Conservation (phyloP, 2,329 filamentous ascomycete genomes). For the Aureobasidium uvarum region DNA sequence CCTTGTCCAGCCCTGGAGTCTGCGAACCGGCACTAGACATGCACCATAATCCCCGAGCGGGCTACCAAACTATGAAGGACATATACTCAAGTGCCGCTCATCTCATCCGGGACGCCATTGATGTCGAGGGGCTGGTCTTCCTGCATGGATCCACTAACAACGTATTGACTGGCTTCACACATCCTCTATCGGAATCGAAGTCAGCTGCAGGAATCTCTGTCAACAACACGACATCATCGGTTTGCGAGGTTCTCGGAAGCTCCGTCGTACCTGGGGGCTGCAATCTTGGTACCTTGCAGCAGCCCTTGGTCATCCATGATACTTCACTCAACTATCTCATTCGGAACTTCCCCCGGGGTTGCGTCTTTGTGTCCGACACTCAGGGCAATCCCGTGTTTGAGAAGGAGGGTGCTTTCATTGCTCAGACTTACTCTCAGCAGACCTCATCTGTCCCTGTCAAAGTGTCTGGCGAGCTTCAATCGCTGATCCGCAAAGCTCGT, state of each 20-base stretch:
- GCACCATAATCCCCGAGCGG: not conserved
- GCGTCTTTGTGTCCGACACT: slow-evolving; percentile 11
- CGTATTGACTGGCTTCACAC: not conserved
- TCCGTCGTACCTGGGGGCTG: not conserved
- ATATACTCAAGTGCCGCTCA: slow-evolving; percentile 49
- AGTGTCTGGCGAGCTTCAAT: not conserved
- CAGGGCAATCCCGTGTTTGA: not conserved
- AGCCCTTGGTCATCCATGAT: not conserved
- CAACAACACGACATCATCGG: not conserved
- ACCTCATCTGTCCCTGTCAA: not conserved
- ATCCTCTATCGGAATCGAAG: not conserved
- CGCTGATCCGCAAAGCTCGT: not conserved
- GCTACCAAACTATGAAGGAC: slow-evolving; percentile 34
- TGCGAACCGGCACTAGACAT: not conserved
- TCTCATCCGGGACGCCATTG: slow-evolving; percentile 46
- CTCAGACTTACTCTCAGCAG: not conserved
- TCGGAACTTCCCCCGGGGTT: slow-evolving; percentile 2
- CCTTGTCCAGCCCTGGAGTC: not conserved
- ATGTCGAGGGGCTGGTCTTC: slow-evolving; percentile 46
- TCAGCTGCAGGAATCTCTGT: not conserved
- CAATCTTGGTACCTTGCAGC: not conserved
- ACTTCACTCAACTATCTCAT: slow-evolving; percentile 9
- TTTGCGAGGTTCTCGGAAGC: slow-evolving; percentile 8
- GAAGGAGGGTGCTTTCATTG: not conserved
- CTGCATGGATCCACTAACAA: slow-evolving; percentile 32